A percentile compares a stretch with the other conserved stretches of the same genome.
Evolutionary conservation across 2,329 filamentous ascomycete species (phyloP).

Genomic region (Aspergillus aculeatus): DNA sequence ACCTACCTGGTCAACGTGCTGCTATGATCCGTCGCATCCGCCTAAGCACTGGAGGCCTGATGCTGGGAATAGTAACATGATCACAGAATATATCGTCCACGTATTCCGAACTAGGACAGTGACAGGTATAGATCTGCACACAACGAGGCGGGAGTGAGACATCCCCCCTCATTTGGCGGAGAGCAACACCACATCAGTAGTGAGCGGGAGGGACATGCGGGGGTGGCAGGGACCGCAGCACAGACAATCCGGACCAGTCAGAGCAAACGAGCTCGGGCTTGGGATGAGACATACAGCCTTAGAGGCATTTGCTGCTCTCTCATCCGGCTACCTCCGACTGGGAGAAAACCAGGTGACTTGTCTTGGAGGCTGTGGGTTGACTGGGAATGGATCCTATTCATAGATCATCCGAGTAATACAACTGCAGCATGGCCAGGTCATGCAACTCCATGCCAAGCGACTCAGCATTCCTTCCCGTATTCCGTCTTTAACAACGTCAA

Average conservation of each 20-base stretch:
- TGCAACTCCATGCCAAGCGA: conserved; percentile 4
- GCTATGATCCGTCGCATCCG: neutral
- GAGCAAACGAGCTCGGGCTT: neutral
- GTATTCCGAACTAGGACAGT: neutral
- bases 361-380: neutral
- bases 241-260: neutral
- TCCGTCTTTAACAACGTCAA: neutral
- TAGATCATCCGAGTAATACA: neutral
- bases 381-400: neutral
- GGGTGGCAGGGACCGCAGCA: conserved; percentile 1
- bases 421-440: neutral
- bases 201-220: conserved; percentile 9
- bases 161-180: neutral
- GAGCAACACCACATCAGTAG: conserved; percentile 1
- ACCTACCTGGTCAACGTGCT: neutral
- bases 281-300: conserved; percentile 8
- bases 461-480: neutral
- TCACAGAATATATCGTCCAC: neutral
- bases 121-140: conserved; percentile 6
- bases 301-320: neutral
- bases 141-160: conserved; percentile 3
- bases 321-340: conserved; percentile 3
- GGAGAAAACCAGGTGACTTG: neutral
- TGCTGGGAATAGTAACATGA: conserved; percentile 3
- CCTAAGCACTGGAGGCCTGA: conserved; percentile 2